These are phyloP conservation scores for Prunus yedoensis DNA, from an alignment of 331 rosid species.

Conservation along the genomic window DNA sequence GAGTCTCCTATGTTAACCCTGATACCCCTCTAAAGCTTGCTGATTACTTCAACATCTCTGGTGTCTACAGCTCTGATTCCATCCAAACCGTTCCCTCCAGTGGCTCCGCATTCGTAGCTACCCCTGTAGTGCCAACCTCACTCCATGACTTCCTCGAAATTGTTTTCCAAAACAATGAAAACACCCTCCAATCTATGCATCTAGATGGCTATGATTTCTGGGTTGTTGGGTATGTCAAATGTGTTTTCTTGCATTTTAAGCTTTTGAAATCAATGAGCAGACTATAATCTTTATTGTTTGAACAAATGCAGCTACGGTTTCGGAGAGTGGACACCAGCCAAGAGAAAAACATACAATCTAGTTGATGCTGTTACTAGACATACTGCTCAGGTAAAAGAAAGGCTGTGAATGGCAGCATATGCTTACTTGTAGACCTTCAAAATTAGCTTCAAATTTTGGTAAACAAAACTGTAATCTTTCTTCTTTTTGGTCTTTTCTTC, in stretches of 20 bases:
- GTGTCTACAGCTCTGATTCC: constrained; percentile 54
- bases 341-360: constrained; percentile 64
- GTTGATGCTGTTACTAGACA: constrained; percentile 90
- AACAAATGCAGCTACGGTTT: constrained; percentile 57
- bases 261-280: not conserved
- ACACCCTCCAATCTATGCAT: constrained; percentile 79
- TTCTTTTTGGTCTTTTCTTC: constrained; percentile 1
- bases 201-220: constrained; percentile 96
- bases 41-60: constrained; percentile 88
- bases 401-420: not conserved
- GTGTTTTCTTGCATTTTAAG: constrained; percentile 2
- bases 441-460: not conserved
- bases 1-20: constrained; percentile 68
- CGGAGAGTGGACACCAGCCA: constrained; percentile 68
- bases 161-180: constrained; percentile 82
- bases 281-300: constrained; percentile 22
- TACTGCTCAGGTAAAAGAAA: constrained; percentile 73
- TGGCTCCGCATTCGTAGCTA: constrained; percentile 51
- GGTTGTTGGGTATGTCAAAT: constrained; percentile 78
- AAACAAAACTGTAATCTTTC: not conserved
- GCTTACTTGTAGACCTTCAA: not conserved
- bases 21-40: constrained; percentile 97
- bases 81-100: constrained; percentile 58
- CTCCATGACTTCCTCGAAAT: constrained; percentile 90
- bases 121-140: constrained; percentile 56